A percentile compares a stretch with the other conserved stretches of the same genome.
These are phyloP conservation scores for Oryza rufipogon DNA, from an alignment of 176 grass and related monocot species.

Conservation along the genomic window DNA sequence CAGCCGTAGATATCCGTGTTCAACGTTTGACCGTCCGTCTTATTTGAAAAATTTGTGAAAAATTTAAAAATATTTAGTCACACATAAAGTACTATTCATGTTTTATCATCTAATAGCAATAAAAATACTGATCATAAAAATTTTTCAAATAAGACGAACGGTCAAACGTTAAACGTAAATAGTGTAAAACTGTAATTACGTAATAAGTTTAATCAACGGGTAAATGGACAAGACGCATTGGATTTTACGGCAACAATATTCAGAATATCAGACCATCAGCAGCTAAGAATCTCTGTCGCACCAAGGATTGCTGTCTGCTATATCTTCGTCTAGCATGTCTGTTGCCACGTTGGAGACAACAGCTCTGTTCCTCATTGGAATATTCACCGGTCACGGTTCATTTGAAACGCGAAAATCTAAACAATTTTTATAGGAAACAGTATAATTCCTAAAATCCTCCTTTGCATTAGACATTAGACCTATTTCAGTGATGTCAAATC, in stretches of 20 bases:
- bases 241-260: slow-evolving; percentile 16
- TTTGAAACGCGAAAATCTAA: not conserved
- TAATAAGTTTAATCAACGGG: not conserved
- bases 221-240: not conserved
- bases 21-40: no score
- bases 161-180: no score
- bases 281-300: slow-evolving; percentile 16
- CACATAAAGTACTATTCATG: no score
- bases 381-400: not conserved
- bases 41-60: no score
- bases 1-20: no score
- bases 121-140: no score
- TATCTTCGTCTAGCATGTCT: not conserved
- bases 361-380: not conserved
- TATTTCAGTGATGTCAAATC: not conserved
- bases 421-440: not conserved
- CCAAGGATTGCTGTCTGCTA: not conserved
- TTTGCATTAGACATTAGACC: not conserved
- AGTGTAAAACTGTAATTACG: no score
- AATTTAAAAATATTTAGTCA: no score
- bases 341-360: slow-evolving; percentile 32
- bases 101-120: no score
- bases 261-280: not conserved
- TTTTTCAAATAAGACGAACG: no score
- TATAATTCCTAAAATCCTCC: not conserved